Conservation (phyloP, 2,329 filamentous ascomycete genomes). For the Alternaria arborescens region DNA sequence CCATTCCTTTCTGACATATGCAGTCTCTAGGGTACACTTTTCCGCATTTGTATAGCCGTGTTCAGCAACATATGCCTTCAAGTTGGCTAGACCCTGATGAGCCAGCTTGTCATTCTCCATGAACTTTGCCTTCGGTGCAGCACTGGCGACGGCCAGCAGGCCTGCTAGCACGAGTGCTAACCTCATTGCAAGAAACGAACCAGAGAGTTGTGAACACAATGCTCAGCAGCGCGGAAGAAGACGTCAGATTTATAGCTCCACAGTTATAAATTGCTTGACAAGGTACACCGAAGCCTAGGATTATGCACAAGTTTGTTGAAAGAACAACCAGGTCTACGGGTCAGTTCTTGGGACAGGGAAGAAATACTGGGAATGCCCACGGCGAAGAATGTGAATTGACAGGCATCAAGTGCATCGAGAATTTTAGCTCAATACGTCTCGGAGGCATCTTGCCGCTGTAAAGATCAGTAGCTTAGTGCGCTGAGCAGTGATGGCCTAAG, state of each 20-base stretch:
- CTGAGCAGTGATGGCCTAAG: background rate
- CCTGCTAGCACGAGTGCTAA: background rate
- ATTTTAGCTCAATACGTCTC: background rate
- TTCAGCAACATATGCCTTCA: slow-evolving; percentile 35
- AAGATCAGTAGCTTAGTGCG: background rate
- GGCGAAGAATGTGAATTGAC: background rate
- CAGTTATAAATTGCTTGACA: background rate
- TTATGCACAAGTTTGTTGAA: background rate
- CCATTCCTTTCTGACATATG: slow-evolving; percentile 56
- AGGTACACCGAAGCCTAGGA: background rate
- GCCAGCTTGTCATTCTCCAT: slow-evolving; percentile 46
- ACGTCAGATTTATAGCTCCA: background rate
- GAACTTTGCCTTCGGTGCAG: background rate
- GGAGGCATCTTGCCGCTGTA: background rate
- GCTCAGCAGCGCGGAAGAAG: background rate
- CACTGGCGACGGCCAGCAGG: background rate
- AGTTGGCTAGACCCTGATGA: slow-evolving; percentile 42
- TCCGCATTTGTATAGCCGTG: slow-evolving; percentile 32
- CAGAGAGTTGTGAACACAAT: background rate
- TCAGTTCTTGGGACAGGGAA: background rate
- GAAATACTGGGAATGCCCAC: background rate
- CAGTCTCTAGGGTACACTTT: slow-evolving; percentile 51
- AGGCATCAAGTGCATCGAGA: background rate
- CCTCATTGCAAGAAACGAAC: background rate
- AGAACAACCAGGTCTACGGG: background rate